A percentile compares a stretch with the other conserved stretches of the same genome.
Evolutionary conservation across 2,329 filamentous ascomycete species (phyloP).

Genomic region (Alternaria angustiovoidea): DNA sequence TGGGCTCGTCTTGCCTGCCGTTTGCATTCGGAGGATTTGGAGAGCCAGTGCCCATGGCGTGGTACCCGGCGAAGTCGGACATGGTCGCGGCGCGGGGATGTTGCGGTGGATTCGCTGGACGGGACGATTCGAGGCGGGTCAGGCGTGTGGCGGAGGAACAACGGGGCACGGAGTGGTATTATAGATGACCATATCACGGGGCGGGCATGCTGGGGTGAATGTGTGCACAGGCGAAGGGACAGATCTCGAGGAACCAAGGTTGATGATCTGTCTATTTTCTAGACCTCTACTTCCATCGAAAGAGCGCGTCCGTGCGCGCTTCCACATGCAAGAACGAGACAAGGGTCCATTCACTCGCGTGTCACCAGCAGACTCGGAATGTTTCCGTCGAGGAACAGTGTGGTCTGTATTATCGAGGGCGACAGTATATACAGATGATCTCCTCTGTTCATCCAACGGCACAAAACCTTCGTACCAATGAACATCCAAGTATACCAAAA

Average conservation of each 20-base stretch:
- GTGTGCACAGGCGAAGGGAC: slow-evolving; percentile 16
- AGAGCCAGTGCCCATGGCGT: slow-evolving; percentile 44
- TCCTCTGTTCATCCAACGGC: neutral
- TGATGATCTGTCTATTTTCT: slow-evolving; percentile 45
- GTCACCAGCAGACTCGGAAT: neutral
- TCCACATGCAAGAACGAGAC: slow-evolving; percentile 29
- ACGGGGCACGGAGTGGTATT: slow-evolving; percentile 19
- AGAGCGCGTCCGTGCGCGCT: slow-evolving; percentile 23
- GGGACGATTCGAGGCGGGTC: slow-evolving; percentile 23
- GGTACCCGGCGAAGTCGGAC: slow-evolving; percentile 50
- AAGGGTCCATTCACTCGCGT: slow-evolving; percentile 16
- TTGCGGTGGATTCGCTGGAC: slow-evolving; percentile 20
- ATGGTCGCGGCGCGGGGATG: slow-evolving; percentile 43
- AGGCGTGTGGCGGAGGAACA: slow-evolving; percentile 22
- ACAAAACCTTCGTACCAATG: neutral
- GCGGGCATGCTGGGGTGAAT: slow-evolving; percentile 16
- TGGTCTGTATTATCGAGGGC: neutral
- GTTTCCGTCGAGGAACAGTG: neutral
- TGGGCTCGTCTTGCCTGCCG: slow-evolving; percentile 40
- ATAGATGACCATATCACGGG: slow-evolving; percentile 34
- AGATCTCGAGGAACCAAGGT: slow-evolving; percentile 25
- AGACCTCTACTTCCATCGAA: slow-evolving; percentile 33
- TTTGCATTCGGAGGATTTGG: slow-evolving; percentile 40
- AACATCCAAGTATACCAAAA: neutral
- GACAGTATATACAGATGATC: fast-evolving